Evolutionary conservation across 768 basidiomycete genomes (phyloP).

Genomic region (Hygrophoropsis aurantiaca): DNA sequence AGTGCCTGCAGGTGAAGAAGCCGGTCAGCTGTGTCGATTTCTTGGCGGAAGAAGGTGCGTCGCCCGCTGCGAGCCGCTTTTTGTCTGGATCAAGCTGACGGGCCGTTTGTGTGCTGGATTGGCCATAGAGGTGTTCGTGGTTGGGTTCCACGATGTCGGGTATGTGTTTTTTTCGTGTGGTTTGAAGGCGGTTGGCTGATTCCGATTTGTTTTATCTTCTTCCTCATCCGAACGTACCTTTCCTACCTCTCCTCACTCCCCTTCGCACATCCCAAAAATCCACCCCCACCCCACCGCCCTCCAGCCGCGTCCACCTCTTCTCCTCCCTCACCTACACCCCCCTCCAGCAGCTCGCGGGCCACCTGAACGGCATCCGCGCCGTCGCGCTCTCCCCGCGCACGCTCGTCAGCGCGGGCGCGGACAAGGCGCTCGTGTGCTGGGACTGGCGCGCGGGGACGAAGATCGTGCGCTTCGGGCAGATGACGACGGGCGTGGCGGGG

Average conservation of each 20-base stretch:
- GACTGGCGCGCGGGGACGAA: constrained; percentile 89
- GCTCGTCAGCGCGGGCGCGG: constrained; percentile 79
- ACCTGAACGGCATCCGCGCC: constrained; percentile 87
- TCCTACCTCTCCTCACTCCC: not conserved
- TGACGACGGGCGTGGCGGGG: constrained; percentile 89
- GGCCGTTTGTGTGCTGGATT: too few relatives aligned
- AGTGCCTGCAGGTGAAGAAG: constrained; percentile 82
- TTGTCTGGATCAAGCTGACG: too few relatives aligned
- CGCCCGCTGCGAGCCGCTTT: too few relatives aligned
- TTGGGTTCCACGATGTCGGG: constrained; percentile 93
- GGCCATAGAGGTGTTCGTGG: constrained; percentile 77
- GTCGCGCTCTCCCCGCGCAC: constrained; percentile 84
- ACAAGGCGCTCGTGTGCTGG: constrained; percentile 81
- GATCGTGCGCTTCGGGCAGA: constrained; percentile 88
- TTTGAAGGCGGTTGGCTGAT: too few relatives aligned
- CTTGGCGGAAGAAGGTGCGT: constrained; percentile 71
- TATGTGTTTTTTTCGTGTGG: constrained; percentile 41
- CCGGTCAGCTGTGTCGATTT: constrained; percentile 91
- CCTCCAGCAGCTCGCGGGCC: constrained; percentile 80
- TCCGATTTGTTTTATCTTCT: too few relatives aligned
- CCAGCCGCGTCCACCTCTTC: constrained; percentile 84
- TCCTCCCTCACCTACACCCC: constrained; percentile 83
- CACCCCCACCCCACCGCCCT: not conserved
- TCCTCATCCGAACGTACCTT: too few relatives aligned
- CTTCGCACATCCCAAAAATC: not conserved